Evolutionary conservation across 805 yeast genomes (phyloP).

Genomic region (Candida cerambycidarum): DNA sequence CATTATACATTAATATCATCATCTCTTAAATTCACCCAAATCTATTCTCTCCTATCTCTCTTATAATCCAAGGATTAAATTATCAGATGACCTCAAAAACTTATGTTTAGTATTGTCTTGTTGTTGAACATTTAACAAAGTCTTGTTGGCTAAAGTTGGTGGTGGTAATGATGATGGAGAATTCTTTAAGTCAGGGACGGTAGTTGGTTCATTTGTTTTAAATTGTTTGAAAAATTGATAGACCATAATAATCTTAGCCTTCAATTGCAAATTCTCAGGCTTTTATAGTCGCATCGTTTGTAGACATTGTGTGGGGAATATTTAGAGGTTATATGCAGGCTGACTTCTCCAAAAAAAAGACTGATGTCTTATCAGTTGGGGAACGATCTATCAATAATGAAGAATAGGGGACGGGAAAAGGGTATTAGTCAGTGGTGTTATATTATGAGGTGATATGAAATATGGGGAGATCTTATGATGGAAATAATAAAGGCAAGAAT

Average conservation of each 20-base stretch:
- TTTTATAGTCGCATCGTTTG: conserved; percentile 4
- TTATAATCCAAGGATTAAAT: conserved; percentile 21
- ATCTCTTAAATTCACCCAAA: too few relatives aligned
- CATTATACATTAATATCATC: too few relatives aligned
- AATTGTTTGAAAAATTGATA: conserved; percentile 13
- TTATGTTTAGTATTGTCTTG: conserved; percentile 11
- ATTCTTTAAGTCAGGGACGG: conserved; percentile 1
- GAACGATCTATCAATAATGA: neutral
- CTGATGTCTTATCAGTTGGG: neutral
- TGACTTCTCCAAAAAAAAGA: neutral
- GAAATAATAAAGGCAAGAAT: too few relatives aligned
- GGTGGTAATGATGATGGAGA: neutral
- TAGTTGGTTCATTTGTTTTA: conserved; percentile 3
- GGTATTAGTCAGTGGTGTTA: too few relatives aligned
- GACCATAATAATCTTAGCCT: conserved; percentile 8
- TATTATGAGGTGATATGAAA: too few relatives aligned
- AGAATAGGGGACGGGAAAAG: too few relatives aligned
- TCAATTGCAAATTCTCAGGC: neutral
- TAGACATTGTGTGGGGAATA: conserved; percentile 10
- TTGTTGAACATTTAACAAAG: conserved; percentile 12
- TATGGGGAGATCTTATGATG: too few relatives aligned
- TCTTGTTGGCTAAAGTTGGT: conserved; percentile 9
- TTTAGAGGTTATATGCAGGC: conserved; percentile 3
- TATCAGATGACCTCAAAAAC: conserved; percentile 21
- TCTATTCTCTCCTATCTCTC: neutral